Base-by-base conservation (phyloP, 306 rosid species). In the Vachellia collinsii region DNA sequence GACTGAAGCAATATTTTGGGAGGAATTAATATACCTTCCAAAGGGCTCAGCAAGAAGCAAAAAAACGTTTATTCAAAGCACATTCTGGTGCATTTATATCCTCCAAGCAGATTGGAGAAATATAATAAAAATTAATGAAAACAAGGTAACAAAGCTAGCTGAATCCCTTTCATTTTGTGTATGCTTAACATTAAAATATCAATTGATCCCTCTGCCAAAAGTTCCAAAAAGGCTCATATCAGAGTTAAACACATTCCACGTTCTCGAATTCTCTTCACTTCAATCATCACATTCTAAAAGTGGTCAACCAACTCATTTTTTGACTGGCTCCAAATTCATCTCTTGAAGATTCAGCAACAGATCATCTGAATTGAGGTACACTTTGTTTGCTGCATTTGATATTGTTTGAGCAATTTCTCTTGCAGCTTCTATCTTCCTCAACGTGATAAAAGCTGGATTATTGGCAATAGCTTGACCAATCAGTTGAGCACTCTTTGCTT, bases 341-440 rank as follows among this genome's bases (percentile, higher is more conserved):
- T 81, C 90, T 78, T 90, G 94, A 80, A 92, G 93, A 81, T 92
- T 91, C 79, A 91, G 83, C 78, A 94, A 79, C 81, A 92, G 90
- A 81, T 93, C 93, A 64, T 85, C 84, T 1, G 97, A 84, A 61
- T 90, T 88, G 79, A 94, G 84, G 88, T 43, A 88, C 83, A 88
- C 93, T 68, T 84, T 90, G 88, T 92, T 94, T 44, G 92, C 82
- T 56, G 93, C 82, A 61, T 80, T 77, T 54, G 98, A 76, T 76
- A 94, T 85, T 3, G 88, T 84, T 0, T 80, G 89, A 5, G 97
- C 97, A 4, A 91, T 94, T 59, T 90, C 98, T 86, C 98, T 91
- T 16, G 92, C 91, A 77, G 97, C 98, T 91, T 94, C 97, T 42
- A 94, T 92, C 87, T 90, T 92, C 91, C 97, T 90, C 20, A 91